Conservation (phyloP, 208 protist species). For the Leishmania aethiopica region DNA sequence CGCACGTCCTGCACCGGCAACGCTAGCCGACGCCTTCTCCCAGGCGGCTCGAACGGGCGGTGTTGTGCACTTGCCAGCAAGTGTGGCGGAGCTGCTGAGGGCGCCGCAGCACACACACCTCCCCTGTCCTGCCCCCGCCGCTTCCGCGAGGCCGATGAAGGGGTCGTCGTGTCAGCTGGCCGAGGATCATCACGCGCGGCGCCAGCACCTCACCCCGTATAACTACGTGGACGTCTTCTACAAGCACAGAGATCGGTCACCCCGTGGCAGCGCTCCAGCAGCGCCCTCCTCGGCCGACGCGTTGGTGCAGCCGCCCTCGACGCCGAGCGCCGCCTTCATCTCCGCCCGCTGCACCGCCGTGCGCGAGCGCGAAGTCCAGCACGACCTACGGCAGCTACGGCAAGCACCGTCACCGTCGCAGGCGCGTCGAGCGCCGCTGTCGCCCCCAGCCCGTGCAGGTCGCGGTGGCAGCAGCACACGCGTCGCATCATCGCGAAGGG, state of each 20-base stretch:
- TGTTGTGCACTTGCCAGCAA: slow-evolving; percentile 36
- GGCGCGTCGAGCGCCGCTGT: neutral
- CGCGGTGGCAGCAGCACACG: neutral
- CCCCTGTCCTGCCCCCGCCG: neutral
- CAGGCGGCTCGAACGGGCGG: slow-evolving; percentile 13
- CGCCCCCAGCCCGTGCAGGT: neutral
- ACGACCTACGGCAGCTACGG: slow-evolving; percentile 12
- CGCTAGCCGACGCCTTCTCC: slow-evolving; percentile 14
- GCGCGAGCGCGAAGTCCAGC: slow-evolving; percentile 7
- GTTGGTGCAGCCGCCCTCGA: neutral
- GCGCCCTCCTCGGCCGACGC: neutral
- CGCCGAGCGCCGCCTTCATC: slow-evolving; percentile 7
- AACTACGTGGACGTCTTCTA: slow-evolving; percentile 30
- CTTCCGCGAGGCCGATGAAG: neutral
- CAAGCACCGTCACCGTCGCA: neutral
- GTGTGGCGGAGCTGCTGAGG: slow-evolving; percentile 23
- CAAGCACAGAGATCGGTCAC: neutral
- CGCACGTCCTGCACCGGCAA: slow-evolving; percentile 3
- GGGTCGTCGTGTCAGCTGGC: neutral
- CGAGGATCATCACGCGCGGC: neutral
- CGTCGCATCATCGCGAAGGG: neutral
- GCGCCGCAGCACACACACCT: slow-evolving; percentile 33
- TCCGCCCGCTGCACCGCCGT: slow-evolving; percentile 20
- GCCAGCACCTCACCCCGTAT: slow-evolving; percentile 3
- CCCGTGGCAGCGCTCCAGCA: neutral